These are phyloP conservation scores for Globisporangium barbulae DNA, from an alignment of 352 stramenopile species.

Conservation along the genomic window DNA sequence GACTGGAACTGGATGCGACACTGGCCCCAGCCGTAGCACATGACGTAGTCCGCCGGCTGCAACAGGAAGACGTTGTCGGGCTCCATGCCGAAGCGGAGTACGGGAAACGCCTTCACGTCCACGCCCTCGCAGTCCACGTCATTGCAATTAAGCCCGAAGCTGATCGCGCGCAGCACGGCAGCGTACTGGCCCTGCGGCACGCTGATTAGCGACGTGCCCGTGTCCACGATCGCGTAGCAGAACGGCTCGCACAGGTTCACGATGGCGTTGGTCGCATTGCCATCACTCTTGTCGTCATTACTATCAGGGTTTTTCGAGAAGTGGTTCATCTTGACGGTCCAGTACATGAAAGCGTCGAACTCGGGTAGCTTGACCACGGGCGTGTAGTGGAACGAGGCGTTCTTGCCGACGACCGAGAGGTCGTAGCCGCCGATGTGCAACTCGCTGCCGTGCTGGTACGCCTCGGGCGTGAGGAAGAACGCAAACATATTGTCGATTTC, in stretches of 20 bases:
- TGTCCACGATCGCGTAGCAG: constrained; percentile 89
- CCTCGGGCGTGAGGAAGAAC: constrained; percentile 83
- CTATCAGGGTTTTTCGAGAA: constrained; percentile 26
- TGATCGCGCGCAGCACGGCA: constrained; percentile 61
- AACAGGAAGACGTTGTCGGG: constrained; percentile 85
- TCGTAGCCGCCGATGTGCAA: constrained; percentile 86
- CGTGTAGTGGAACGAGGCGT: constrained; percentile 87
- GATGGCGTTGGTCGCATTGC: not conserved
- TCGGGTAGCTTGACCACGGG: constrained; percentile 79
- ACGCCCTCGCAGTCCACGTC: constrained; percentile 63
- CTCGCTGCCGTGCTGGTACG: constrained; percentile 63
- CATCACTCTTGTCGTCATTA: not conserved
- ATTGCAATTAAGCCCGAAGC: constrained; percentile 53
- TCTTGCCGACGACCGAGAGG: constrained; percentile 69
- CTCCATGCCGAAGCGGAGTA: constrained; percentile 75
- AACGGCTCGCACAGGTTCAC: constrained; percentile 71
- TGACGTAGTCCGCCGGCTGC: constrained; percentile 75
- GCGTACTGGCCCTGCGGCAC: constrained; percentile 70
- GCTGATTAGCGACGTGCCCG: constrained; percentile 84
- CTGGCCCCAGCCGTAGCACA: constrained; percentile 66
- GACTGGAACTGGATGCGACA: constrained; percentile 82
- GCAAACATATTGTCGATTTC: constrained; percentile 85
- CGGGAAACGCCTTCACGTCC: constrained; percentile 51
- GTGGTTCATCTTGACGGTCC: constrained; percentile 76
- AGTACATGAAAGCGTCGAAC: constrained; percentile 83